Evolutionary conservation across 192 early-diverging fungal genomes (phyloP).

Genomic region (Linnemannia hyalina): DNA sequence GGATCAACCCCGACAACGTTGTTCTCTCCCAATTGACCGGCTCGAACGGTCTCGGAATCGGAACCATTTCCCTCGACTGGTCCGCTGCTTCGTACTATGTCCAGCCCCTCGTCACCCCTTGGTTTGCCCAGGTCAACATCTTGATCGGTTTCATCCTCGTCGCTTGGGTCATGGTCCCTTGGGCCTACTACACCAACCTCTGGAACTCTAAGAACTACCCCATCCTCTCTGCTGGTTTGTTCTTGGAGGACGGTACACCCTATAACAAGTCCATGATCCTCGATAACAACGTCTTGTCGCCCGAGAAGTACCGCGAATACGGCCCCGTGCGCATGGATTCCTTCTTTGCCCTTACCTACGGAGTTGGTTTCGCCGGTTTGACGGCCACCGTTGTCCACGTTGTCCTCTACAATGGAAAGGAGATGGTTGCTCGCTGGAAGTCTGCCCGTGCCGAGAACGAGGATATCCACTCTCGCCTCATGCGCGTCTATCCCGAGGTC

Average conservation of each 20-base stretch:
- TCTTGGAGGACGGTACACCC: constrained; percentile 39
- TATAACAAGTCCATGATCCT: constrained; percentile 56
- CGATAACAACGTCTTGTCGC: constrained; percentile 51
- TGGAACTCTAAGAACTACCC: constrained; percentile 63
- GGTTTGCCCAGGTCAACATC: constrained; percentile 66
- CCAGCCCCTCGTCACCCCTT: constrained; percentile 58
- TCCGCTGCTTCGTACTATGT: constrained; percentile 56
- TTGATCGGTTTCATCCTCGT: constrained; percentile 63
- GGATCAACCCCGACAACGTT: constrained; percentile 60
- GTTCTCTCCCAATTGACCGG: constrained; percentile 61
- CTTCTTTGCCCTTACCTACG: constrained; percentile 66
- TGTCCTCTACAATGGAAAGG: constrained; percentile 69
- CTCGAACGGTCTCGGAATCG: constrained; percentile 66
- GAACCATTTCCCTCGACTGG: constrained; percentile 75
- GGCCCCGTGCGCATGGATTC: constrained; percentile 62
- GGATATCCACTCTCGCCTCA: constrained; percentile 79
- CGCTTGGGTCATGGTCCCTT: constrained; percentile 66
- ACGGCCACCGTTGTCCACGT: constrained; percentile 69
- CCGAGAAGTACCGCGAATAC: constrained; percentile 50
- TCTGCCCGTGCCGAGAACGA: constrained; percentile 56
- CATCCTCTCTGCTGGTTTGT: constrained; percentile 57
- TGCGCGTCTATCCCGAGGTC: constrained; percentile 80
- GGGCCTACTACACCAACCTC: constrained; percentile 63
- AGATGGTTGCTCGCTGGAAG: constrained; percentile 62
- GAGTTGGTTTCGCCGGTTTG: constrained; percentile 68